Base-by-base conservation (phyloP, 768 basidiomycete genomes). In the Lyophyllum shimeji region DNA sequence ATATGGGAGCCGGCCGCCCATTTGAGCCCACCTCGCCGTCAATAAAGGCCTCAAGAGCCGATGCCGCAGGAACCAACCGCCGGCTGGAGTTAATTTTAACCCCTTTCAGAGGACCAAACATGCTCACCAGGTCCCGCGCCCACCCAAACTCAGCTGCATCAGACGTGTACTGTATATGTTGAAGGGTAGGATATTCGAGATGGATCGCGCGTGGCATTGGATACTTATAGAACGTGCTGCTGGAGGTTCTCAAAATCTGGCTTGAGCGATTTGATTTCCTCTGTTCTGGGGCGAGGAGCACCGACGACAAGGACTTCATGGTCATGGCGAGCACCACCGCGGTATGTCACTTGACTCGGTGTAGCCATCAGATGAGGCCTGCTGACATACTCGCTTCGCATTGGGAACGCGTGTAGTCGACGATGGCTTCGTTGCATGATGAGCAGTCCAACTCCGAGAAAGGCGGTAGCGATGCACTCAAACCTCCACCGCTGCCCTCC, bases 41-140 rank as follows among this genome's bases (percentile, higher is more conserved):
- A 7, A 17, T 49, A 4, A 12, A 24, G 17, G 7, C 13, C 23
- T 17, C 33, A 49, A 49, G 18, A 34, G 25, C 53, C 39, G 25
- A 55, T 55, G 53, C 53, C 53, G 53, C 46, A 55, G 39, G 45
- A 45, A 42, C 45, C 9, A 40, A 29, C 55, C 55, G 55, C 50
- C 55, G 55, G 55, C 44, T 37, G 50, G 23, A 46, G 46, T 46
- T 54, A 46, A 46, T 42, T 7, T 18, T 47, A 47, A 47, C 53
- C 53, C 53, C 53, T 46, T 53, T 48, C n/a, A 21, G 29, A 24
- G 15, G 21, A 3, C 34, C 3, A 13, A 37, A 6, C 34, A 37
- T 40, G 39, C 15, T 37, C 15, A 17, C 34, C 34, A 37, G 34
- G 34, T 37, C 34, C 34, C n/a, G n/a, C n/a, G n/a, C n/a, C n/a